phyloP scores from a whole-genome alignment of 371 early-diverging fungal genomes.

The Syncephalastrum sp. region DNA sequence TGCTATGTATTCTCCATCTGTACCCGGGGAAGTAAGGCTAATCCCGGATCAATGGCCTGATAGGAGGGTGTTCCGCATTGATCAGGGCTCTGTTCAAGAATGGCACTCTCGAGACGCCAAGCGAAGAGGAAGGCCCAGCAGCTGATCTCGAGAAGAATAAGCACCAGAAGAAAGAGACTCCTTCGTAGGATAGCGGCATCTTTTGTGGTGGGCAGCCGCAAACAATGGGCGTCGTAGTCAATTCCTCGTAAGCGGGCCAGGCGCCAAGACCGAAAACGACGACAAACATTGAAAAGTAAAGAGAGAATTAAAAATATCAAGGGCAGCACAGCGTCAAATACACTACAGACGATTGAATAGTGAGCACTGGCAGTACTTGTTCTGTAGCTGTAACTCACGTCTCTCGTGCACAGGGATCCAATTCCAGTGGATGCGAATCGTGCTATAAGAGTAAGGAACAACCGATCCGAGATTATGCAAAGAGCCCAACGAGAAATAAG shows the following conservation, averaged over 20 bases:
- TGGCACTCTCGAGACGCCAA: slow-evolving; percentile 48
- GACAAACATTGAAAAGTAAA: slow-evolving; percentile 17
- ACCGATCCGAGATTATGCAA: slow-evolving; percentile 6
- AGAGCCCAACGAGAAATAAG: neutral
- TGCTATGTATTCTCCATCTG: neutral
- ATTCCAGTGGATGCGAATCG: slow-evolving; percentile 16
- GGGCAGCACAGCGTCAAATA: slow-evolving; percentile 34
- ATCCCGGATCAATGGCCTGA: slow-evolving; percentile 37
- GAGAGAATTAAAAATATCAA: slow-evolving; percentile 30
- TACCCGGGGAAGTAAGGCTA: slow-evolving; percentile 45
- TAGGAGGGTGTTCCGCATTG: slow-evolving; percentile 28
- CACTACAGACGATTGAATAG: no score
- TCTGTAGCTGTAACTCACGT: slow-evolving; percentile 17
- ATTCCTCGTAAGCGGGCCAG: slow-evolving; percentile 6
- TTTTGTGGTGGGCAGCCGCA: slow-evolving; percentile 40
- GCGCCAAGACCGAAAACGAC: slow-evolving; percentile 20
- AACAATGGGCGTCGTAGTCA: slow-evolving; percentile 19
- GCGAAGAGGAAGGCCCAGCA: slow-evolving; percentile 51
- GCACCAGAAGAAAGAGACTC: slow-evolving; percentile 29
- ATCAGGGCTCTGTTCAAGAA: slow-evolving; percentile 24
- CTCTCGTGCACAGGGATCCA: slow-evolving; percentile 37
- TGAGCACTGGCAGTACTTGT: neutral
- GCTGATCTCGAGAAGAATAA: slow-evolving; percentile 42
- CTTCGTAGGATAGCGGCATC: slow-evolving; percentile 29
- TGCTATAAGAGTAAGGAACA: neutral